A percentile compares a stretch with the other conserved stretches of the same genome.
These are phyloP conservation scores for Nicotiana paniculata DNA, from an alignment of 257 asterid species.

Conservation along the genomic window DNA sequence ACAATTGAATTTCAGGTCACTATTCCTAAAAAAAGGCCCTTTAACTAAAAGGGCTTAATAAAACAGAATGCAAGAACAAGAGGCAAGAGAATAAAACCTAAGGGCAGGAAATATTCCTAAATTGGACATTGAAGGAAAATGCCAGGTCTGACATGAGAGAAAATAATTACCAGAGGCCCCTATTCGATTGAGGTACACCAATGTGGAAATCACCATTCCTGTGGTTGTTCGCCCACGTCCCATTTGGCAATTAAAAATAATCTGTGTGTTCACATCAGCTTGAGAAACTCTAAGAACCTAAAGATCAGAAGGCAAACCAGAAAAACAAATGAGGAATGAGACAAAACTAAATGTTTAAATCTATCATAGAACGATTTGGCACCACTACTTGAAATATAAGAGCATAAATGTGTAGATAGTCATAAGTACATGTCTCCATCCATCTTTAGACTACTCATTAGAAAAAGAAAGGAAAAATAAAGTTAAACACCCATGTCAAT, in stretches of 20 bases:
- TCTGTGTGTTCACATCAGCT: constrained; percentile 73
- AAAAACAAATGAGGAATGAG: constrained; percentile 8
- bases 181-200: constrained; percentile 77
- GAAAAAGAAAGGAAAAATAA: not conserved
- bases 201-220: constrained; percentile 97
- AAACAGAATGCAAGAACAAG: not conserved
- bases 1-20: not conserved
- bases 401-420: not conserved
- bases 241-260: constrained; percentile 94
- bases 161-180: constrained; percentile 81
- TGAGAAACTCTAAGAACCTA: constrained; percentile 80
- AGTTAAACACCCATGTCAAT: not conserved
- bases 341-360: not conserved
- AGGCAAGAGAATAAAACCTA: not conserved
- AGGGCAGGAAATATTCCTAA: not conserved
- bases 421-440: not conserved
- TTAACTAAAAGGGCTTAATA: not conserved
- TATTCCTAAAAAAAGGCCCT: not conserved
- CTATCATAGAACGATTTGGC: not conserved
- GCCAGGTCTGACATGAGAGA: constrained; percentile 5
- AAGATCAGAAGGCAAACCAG: not conserved
- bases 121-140: not conserved
- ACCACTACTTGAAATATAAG: not conserved
- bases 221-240: constrained; percentile 99
- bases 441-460: not conserved